These are phyloP conservation scores for Albifimbria verrucaria DNA, from an alignment of 2,329 filamentous ascomycete species.

Conservation along the genomic window DNA sequence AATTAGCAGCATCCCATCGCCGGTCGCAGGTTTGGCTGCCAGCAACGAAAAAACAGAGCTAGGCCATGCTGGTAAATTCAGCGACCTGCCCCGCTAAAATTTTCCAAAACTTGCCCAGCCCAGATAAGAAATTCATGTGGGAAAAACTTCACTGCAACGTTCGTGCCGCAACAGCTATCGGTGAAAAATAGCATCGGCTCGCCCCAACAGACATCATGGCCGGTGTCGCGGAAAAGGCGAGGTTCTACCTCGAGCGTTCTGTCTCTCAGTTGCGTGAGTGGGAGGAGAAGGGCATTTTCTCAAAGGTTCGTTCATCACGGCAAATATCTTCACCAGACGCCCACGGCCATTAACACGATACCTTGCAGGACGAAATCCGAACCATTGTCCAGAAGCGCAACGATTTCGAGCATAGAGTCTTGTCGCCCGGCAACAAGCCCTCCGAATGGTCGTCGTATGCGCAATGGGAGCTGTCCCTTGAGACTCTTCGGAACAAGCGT, in stretches of 20 bases:
- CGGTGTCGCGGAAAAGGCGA: conserved; percentile 85
- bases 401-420: conserved; percentile 87
- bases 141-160: conserved; percentile 13
- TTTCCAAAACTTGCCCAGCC: conserved; percentile 11
- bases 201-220: conserved; percentile 56
- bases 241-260: conserved; percentile 89
- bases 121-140: conserved; percentile 6
- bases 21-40: background rate
- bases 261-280: conserved; percentile 91
- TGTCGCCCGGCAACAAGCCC: conserved; percentile 73
- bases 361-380: conserved; percentile 74
- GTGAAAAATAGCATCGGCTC: no score
- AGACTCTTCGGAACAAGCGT: conserved; percentile 76
- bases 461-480: conserved; percentile 66
- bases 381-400: conserved; percentile 87
- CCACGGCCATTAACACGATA: conserved; percentile 3
- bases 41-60: background rate
- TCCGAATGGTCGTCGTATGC: conserved; percentile 83
- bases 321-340: background rate
- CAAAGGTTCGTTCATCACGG: conserved; percentile 50
- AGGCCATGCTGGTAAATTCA: no score
- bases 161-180: no score
- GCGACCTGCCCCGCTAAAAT: conserved; percentile 23
- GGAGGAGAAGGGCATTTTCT: conserved; percentile 88
- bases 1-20: no score